Conservation (phyloP, 768 basidiomycete species). For the Phylloporus arenicola region DNA sequence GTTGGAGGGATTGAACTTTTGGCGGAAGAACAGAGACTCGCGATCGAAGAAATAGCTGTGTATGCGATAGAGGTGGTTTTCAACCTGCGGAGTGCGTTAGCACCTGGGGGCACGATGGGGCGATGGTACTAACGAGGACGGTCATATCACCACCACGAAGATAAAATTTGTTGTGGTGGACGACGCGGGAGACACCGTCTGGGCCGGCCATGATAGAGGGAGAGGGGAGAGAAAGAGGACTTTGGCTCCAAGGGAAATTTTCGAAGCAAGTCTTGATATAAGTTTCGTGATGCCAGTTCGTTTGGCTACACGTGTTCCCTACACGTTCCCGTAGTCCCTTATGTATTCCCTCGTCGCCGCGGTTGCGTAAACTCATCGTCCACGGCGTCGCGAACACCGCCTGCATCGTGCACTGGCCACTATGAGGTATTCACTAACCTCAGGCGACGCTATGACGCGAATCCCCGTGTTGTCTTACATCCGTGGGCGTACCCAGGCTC, state of each 20-base stretch:
- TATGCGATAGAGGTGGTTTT: slow-evolving; percentile 50
- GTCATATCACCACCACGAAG: slow-evolving; percentile 54
- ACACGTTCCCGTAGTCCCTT: slow-evolving; percentile 26
- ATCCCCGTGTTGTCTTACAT: not conserved
- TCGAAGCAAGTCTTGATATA: slow-evolving; percentile 34
- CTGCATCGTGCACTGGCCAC: not conserved
- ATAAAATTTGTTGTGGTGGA: slow-evolving; percentile 45
- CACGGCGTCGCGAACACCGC: slow-evolving; percentile 9
- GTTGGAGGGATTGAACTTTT: slow-evolving; percentile 29
- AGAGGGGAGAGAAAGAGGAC: slow-evolving; percentile 19
- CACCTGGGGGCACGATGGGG: not conserved
- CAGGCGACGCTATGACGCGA: slow-evolving; percentile 8
- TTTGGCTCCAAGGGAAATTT: slow-evolving; percentile 33
- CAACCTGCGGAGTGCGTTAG: slow-evolving; percentile 41
- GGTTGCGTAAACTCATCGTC: slow-evolving; percentile 27
- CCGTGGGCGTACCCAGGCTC: slow-evolving; percentile 10
- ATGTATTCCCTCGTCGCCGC: slow-evolving; percentile 13
- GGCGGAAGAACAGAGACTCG: slow-evolving; percentile 47
- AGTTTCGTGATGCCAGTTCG: slow-evolving; percentile 23
- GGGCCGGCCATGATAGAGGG: slow-evolving; percentile 22
- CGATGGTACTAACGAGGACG: slow-evolving; percentile 42
- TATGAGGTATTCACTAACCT: not conserved
- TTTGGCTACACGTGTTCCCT: slow-evolving; percentile 33
- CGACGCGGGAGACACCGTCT: slow-evolving; percentile 29
- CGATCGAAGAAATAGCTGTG: slow-evolving; percentile 62